Conservation (phyloP, 805 yeast genomes). For the Wickerhamiella slavikovae region DNA sequence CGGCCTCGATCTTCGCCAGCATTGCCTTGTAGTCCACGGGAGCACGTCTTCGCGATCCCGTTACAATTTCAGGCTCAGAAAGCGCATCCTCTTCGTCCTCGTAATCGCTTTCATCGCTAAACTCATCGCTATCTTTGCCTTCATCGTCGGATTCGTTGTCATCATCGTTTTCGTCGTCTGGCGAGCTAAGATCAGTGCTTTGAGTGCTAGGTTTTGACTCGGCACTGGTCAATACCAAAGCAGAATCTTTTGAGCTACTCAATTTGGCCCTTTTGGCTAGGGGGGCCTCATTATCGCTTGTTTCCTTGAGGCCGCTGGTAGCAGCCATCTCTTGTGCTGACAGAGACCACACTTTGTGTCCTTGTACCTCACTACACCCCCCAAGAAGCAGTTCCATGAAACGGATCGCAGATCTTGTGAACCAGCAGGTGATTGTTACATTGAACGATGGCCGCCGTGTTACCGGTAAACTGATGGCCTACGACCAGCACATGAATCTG, state of each 20-base stretch:
- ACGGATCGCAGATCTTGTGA: conserved; percentile 56
- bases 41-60: conserved; percentile 73
- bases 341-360: no score
- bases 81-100: conserved; percentile 16
- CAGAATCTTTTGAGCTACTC: no score
- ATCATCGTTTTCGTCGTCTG: conserved; percentile 29
- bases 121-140: conserved; percentile 16
- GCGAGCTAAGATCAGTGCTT: no score
- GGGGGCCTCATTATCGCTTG: no score
- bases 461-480: conserved; percentile 66
- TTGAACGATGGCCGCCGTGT: conserved; percentile 62
- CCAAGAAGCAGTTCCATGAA: no score
- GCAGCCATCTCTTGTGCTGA: no score
- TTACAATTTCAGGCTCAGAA: conserved; percentile 63
- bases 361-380: no score
- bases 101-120: conserved; percentile 9
- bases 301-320: no score
- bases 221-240: no score
- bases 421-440: conserved; percentile 51
- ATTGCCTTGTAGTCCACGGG: conserved; percentile 63
- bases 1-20: conserved; percentile 43
- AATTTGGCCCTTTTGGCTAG: no score
- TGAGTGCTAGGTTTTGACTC: no score
- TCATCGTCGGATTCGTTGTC: conserved; percentile 45
- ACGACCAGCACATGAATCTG: conserved; percentile 70